These are phyloP conservation scores for Linnemannia exigua DNA, from an alignment of 192 early-diverging fungal genomes.

Conservation along the genomic window DNA sequence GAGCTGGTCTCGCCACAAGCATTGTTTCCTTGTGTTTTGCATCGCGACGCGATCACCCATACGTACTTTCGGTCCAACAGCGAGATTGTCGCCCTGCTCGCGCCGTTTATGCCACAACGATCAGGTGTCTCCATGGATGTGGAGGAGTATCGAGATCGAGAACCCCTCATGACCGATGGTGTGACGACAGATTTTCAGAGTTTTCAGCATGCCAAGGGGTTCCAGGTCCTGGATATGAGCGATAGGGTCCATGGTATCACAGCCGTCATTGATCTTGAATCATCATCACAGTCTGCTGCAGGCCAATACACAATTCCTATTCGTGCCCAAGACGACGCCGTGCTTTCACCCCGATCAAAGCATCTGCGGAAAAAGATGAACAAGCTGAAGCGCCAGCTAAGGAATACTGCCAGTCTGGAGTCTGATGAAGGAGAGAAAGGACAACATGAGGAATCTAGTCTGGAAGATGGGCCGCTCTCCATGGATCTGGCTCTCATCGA, in stretches of 20 bases:
- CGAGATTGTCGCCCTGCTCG: slow-evolving; percentile 20
- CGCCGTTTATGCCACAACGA: slow-evolving; percentile 11
- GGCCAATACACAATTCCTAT: not conserved
- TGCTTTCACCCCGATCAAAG: slow-evolving; percentile 32
- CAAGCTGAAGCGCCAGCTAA: slow-evolving; percentile 20
- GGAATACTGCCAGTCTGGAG: slow-evolving; percentile 38
- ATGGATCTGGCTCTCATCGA: slow-evolving; percentile 41
- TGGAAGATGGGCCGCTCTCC: slow-evolving; percentile 42
- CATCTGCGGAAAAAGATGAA: slow-evolving; percentile 34
- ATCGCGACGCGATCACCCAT: slow-evolving; percentile 17
- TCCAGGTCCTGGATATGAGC: slow-evolving; percentile 35
- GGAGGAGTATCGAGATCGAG: slow-evolving; percentile 7
- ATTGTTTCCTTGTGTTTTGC: slow-evolving; percentile 45
- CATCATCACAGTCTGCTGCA: not conserved
- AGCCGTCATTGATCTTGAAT: not conserved
- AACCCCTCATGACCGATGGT: slow-evolving; percentile 9
- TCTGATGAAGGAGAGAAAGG: not conserved
- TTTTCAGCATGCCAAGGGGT: slow-evolving; percentile 38
- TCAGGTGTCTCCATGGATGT: not conserved
- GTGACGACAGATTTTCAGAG: slow-evolving; percentile 46
- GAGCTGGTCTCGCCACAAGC: slow-evolving; percentile 23
- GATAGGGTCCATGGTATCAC: slow-evolving; percentile 1
- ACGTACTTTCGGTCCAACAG: slow-evolving; percentile 28
- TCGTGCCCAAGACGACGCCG: not conserved
- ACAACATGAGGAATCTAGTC: slow-evolving; percentile 17